Conservation (phyloP, 371 early-diverging fungal genomes). For the Mortierella sp. region DNA sequence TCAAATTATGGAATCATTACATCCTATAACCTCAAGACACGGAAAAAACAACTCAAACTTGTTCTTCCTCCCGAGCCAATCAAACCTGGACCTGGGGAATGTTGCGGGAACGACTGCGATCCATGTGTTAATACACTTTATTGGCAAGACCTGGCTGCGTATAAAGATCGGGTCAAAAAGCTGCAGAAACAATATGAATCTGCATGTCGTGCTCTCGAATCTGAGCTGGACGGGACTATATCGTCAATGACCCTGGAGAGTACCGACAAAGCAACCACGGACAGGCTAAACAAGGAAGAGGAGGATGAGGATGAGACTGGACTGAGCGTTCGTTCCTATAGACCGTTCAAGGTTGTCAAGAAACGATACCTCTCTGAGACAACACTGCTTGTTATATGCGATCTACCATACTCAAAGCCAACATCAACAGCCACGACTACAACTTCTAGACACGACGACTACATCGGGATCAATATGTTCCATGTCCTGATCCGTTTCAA, state of each 20-base stretch:
- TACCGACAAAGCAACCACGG: not conserved
- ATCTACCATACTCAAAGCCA: constrained; percentile 18
- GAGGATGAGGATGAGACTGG: not conserved
- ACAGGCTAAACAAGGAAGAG: not conserved
- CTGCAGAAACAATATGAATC: constrained; percentile 18
- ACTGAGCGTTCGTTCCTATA: constrained; percentile 35
- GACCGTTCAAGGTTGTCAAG: constrained; percentile 34
- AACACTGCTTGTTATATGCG: constrained; percentile 35
- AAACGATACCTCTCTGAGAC: constrained; percentile 26
- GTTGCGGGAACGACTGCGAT: constrained; percentile 54
- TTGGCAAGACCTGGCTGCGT: constrained; percentile 33
- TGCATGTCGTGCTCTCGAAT: constrained; percentile 18
- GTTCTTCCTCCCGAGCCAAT: constrained; percentile 32
- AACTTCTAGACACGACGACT: not conserved
- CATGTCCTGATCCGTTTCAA: constrained; percentile 46
- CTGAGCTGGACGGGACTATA: not conserved
- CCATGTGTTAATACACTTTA: constrained; percentile 51
- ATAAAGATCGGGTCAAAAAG: constrained; percentile 12
- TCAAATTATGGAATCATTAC: constrained; percentile 35
- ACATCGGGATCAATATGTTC: constrained; percentile 11
- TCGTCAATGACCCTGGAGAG: not conserved
- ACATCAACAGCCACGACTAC: not conserved
- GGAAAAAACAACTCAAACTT: constrained; percentile 19
- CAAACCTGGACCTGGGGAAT: constrained; percentile 51
- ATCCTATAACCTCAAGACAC: constrained; percentile 30